phyloP scores from a whole-genome alignment of 495 filamentous ascomycete genomes.

The Tuber aestivum region DNA sequence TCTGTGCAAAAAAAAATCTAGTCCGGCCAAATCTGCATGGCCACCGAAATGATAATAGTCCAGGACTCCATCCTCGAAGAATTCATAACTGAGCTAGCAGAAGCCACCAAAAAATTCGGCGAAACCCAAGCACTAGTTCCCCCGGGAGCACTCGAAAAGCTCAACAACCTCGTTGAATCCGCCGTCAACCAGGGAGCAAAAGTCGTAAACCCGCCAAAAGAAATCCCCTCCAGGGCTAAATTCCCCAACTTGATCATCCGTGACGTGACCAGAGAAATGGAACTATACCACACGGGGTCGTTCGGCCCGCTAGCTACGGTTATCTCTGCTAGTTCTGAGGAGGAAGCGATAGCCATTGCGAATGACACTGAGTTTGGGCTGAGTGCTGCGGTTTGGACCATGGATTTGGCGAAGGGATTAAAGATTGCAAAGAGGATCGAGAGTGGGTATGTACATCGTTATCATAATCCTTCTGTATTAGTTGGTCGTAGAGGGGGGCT shows the following conservation, averaged over 20 bases:
- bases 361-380: constrained; percentile 82
- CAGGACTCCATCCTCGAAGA: constrained; percentile 60
- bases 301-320: constrained; percentile 73
- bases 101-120: constrained; percentile 50
- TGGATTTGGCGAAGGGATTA: constrained; percentile 67
- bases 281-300: constrained; percentile 70
- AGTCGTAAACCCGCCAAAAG: constrained; percentile 49
- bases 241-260: constrained; percentile 69
- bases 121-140: constrained; percentile 60
- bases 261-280: constrained; percentile 71
- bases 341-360: constrained; percentile 69
- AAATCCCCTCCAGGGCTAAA: constrained; percentile 49
- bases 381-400: constrained; percentile 76
- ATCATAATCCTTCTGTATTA: neutral
- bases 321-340: constrained; percentile 53
- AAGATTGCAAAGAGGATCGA: constrained; percentile 69
- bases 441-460: constrained; percentile 50
- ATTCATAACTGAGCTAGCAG: constrained; percentile 61
- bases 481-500: neutral
- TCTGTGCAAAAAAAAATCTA: constrained; percentile 27
- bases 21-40: constrained; percentile 87
- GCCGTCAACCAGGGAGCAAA: constrained; percentile 65
- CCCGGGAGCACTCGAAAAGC: constrained; percentile 57
- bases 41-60: constrained; percentile 80
- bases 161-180: constrained; percentile 59